Percentiles rank a stretch among this genome's conserved stretches.
These are phyloP conservation scores for Penicillium odoratum DNA, from an alignment of 495 filamentous ascomycete species.

Conservation along the genomic window DNA sequence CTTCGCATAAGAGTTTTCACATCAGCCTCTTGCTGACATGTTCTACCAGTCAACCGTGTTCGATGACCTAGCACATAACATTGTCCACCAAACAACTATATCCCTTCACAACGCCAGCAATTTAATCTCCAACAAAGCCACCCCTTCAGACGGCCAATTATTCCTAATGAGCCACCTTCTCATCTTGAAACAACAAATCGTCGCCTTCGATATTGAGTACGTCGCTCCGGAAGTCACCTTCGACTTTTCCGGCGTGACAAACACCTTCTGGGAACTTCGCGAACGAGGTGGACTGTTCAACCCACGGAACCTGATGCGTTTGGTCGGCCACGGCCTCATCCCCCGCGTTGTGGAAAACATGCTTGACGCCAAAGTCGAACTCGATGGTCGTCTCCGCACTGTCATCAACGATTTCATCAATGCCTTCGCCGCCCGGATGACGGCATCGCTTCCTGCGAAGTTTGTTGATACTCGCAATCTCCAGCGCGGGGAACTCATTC, in stretches of 20 bases:
- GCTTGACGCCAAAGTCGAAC: conserved; percentile 76
- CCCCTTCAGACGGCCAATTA: conserved; percentile 66
- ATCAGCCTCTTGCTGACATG: conserved; percentile 1
- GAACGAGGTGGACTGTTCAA: conserved; percentile 71
- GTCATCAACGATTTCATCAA: conserved; percentile 80
- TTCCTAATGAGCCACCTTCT: conserved; percentile 92
- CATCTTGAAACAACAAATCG: conserved; percentile 85
- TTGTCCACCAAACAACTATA: conserved; percentile 69
- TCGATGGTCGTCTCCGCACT: conserved; percentile 74
- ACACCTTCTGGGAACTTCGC: conserved; percentile 73
- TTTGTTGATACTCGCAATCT: conserved; percentile 43
- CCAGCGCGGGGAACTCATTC: conserved; percentile 38
- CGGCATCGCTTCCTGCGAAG: conserved; percentile 45
- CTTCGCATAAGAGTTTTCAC: too few relatives aligned
- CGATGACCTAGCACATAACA: conserved; percentile 74
- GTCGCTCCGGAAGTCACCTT: conserved; percentile 71
- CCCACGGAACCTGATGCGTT: conserved; percentile 56
- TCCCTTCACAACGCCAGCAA: conserved; percentile 59
- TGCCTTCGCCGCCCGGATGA: conserved; percentile 56
- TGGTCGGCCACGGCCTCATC: conserved; percentile 59
- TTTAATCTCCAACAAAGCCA: conserved; percentile 55
- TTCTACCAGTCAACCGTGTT: conserved; percentile 63
- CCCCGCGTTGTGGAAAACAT: conserved; percentile 66
- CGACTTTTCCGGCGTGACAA: conserved; percentile 78
- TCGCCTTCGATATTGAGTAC: conserved; percentile 89